Evolutionary conservation across 2,329 filamentous ascomycete genomes (phyloP).

Genomic region (Anthostomella pinea): DNA sequence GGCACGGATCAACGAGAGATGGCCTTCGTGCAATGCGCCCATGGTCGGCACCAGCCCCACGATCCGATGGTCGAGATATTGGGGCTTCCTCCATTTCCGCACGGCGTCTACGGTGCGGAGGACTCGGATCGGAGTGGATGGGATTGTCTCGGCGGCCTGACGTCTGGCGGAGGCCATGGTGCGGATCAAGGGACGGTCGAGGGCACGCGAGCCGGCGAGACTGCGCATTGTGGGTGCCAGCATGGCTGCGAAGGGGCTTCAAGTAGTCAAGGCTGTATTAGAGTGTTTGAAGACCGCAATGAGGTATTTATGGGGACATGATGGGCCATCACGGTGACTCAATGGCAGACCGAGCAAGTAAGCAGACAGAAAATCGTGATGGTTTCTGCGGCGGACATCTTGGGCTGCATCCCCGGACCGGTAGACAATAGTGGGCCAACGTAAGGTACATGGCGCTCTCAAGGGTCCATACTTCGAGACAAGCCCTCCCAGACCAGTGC

Average conservation of each 20-base stretch:
- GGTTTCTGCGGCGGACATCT: slow-evolving; percentile 32
- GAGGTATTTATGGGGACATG: slow-evolving; percentile 19
- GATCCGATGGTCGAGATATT: slow-evolving; percentile 64
- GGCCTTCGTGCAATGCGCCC: slow-evolving; percentile 93
- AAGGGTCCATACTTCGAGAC: too few relatives aligned
- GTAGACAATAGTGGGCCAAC: too few relatives aligned
- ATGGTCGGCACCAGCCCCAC: slow-evolving; percentile 94
- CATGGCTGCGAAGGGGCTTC: slow-evolving; percentile 18
- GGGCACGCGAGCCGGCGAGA: slow-evolving; percentile 22
- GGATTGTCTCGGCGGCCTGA: slow-evolving; percentile 44
- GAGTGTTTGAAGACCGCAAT: slow-evolving; percentile 8
- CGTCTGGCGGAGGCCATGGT: slow-evolving; percentile 22
- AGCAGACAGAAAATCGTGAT: slow-evolving; percentile 24
- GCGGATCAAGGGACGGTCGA: slow-evolving; percentile 15
- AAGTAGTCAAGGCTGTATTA: neutral
- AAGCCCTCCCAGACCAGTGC: too few relatives aligned
- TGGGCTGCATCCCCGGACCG: slow-evolving; percentile 21
- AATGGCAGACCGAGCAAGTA: slow-evolving; percentile 20
- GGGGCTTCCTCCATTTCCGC: slow-evolving; percentile 65
- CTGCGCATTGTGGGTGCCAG: slow-evolving; percentile 20
- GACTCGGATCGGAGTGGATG: slow-evolving; percentile 61
- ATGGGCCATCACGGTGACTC: slow-evolving; percentile 28
- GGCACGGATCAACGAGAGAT: slow-evolving; percentile 78
- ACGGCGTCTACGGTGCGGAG: slow-evolving; percentile 73
- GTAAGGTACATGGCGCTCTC: too few relatives aligned